Evolutionary conservation across 2,329 filamentous ascomycete species (phyloP), one percentile per base, ranked within the genome.

Genomic region (Tolypocladium inflatum): DNA sequence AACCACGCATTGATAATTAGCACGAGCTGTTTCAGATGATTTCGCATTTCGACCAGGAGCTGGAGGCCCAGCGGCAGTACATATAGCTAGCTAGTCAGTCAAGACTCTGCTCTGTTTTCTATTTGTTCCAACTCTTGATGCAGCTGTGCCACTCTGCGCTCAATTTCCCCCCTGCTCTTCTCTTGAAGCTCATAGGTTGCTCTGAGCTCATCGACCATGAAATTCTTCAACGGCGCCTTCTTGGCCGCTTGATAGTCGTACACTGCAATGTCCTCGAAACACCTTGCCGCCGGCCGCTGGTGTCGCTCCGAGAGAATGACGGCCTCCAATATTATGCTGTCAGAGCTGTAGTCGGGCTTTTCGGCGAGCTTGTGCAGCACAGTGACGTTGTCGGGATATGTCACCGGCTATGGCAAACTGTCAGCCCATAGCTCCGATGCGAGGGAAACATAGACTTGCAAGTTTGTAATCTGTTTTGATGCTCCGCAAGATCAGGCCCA

Each of bases 381-480:
- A 0, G 88, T 91, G 61, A 96, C 84, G 54, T 82, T 81, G 71
- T 96, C 91, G 0, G 91, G 91, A 71, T 84, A 95, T 39, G 80
- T 87, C 83, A 96, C 87, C 19, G 91, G 90, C 89, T 91, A 63
- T 21, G 19, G 50, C 50, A n/a, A 55, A 17, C 8, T 4, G 33
- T 45, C 9, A 52, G 39, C 45, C 26, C 8, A 17, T 13, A 19
- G 15, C 1, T 53, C n/a, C 3, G 5, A 0, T 33, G 4, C 1
- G 11, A 13, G 8, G 11, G 10, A 21, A 4, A 38, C 5, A 2
- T 11, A 9, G 26, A 78, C 87, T 63, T 69, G 94, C 90, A 74
- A 95, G 91, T 75, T 96, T 96, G 73, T 88, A 96, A 63, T 95
- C 87, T 0, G 89, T 86, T 65, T 82, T 88, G 63, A 96, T 91